Evolutionary conservation across 495 filamentous ascomycete species (phyloP), one percentile per base, ranked within the genome.

Genomic region (Penicillium coffeae): DNA sequence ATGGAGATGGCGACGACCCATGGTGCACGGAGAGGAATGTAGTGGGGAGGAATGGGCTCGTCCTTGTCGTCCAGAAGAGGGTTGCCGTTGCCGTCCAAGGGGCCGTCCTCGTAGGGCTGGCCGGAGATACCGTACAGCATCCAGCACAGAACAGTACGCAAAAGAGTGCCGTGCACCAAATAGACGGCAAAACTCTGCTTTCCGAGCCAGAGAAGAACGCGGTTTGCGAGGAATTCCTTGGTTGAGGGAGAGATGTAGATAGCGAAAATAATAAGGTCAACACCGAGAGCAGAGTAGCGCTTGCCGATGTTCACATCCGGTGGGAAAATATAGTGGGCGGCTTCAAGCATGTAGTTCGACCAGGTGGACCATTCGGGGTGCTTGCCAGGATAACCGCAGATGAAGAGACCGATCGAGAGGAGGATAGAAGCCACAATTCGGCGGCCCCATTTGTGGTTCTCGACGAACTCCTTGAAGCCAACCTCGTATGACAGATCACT

Each of bases 181-280:
- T 87, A 87, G 13, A 87, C 79, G 21, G 84, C 83, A 54, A 87
- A 87, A 41, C 76, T 80, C 60, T 84, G 78, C 56, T 79, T 80
- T 37, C 84, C 84, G 14, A 87, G 72, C 81, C 81, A 86, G 42
- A 85, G 74, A 10, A 87, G 70, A 12, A 75, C 64, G 20, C 73
- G 70, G 58, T 73, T 78, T 3, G 79, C 75, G 5, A 87, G 66
- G 18, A 80, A 55, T 15, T 74, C 70, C 42, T 83, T 79, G 5
- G 77, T 61, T 8, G 69, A 65, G 10, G 78, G 79, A 14, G 78
- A 83, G 46, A 86, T 74, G 51, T 78, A 78, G 48, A 83, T 71
- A 0, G 77, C 74, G 46, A 81, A 66, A 33, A 80, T 73, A 35
- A 79, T 64, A 14, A 87, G 56, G 42, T 82, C 78, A 43, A 84